phyloP scores from a whole-genome alignment of 768 basidiomycete species.

The Rhodocollybia butyracea region DNA sequence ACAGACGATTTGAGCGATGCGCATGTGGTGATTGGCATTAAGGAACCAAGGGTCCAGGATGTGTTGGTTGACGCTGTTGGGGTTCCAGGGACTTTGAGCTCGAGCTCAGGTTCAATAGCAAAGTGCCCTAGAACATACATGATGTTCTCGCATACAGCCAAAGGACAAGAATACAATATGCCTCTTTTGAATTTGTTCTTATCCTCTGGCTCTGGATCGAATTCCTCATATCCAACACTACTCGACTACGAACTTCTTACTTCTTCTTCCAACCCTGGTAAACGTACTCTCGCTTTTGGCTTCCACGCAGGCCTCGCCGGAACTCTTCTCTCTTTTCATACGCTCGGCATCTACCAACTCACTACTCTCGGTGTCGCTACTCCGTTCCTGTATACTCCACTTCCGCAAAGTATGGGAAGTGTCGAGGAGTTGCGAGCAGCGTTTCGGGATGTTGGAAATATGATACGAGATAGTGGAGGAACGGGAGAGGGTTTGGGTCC shows the following conservation, averaged over 20 bases:
- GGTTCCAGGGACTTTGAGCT: constrained; percentile 1
- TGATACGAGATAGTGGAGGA: constrained; percentile 32
- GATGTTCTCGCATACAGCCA: constrained; percentile 92
- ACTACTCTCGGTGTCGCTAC: too few species aligned
- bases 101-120: not conserved
- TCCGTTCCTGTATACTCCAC: constrained; percentile 70
- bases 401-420: constrained; percentile 22
- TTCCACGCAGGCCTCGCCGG: constrained; percentile 91
- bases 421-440: not conserved
- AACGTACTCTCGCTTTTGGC: constrained; percentile 86
- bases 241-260: constrained; percentile 88
- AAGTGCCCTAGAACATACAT: constrained; percentile 63
- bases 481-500: constrained; percentile 69
- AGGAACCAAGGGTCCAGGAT: constrained; percentile 73
- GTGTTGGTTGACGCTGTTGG: constrained; percentile 46
- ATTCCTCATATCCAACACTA: constrained; percentile 41
- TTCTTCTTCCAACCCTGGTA: constrained; percentile 42
- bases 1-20: constrained; percentile 54
- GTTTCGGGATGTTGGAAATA: constrained; percentile 25
- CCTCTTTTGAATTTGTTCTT: constrained; percentile 69
- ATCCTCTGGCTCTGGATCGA: constrained; percentile 1
- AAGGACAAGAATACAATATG: constrained; percentile 86
- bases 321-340: constrained; percentile 70
- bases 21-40: constrained; percentile 84
- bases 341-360: too few species aligned